Base-by-base conservation (phyloP, 2,329 filamentous ascomycete species). In the Fusarium dlaminii region DNA sequence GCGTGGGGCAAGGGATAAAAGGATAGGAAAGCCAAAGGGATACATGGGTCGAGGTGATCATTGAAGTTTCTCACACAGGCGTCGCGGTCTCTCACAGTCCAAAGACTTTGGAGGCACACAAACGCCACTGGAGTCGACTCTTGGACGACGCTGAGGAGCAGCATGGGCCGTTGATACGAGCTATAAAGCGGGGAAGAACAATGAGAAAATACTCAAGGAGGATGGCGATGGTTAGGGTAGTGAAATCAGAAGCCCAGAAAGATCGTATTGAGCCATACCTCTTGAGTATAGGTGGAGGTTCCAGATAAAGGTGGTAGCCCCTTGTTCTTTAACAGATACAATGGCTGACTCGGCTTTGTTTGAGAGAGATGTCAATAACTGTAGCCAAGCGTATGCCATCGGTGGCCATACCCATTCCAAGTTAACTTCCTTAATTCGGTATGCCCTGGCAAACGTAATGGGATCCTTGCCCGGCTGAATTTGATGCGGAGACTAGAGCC, bases 121-220 rank as follows among this genome's bases (percentile, higher is more conserved):
- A 62, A 73, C 73, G 61, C 75, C 75, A 76, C 69, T 73, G 30
- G 59, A 64, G 59, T 70, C 59, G 45, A 72, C 57, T 62, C 63
- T 61, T 37, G 27, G 49, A 40, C 40, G 30, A 58, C 14, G 43
- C 37, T 54, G 51, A 40, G 64, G 42, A 49, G 36, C 42, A 48
- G 66, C 42, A 60, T 74, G 56, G 63, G 62, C 36, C 49, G 20
- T 40, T 55, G 51, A 63, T 46, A 49, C 54, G 55, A 68, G 52
- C 60, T 67, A 49, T 61, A 55, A 61, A 67, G 46, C 32, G 60
- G 46, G 43, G 49, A 51, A 39, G 43, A 43, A 40, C 45, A 70
- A 57, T n/a, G 43, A 61, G 34, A 42, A 40, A 60, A 57, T 39
- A 29, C 14, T 51, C 29, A 29, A 30, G 55, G 40, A 42, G 30